Conservation (phyloP, 2,329 filamentous ascomycete species). For the Neofusicoccum sp. region DNA sequence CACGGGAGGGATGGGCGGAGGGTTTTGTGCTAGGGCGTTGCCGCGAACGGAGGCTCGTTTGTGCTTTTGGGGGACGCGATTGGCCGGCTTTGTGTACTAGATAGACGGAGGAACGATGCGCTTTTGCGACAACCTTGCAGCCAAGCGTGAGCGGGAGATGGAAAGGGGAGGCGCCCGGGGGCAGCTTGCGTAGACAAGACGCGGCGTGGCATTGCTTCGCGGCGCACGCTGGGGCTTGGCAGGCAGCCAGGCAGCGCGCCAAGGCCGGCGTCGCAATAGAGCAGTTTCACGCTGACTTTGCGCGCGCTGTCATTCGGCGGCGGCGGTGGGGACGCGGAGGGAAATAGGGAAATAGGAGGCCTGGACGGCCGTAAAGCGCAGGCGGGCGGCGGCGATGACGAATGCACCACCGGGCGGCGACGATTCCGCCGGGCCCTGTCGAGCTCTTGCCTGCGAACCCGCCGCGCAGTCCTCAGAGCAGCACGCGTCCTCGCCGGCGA, state of each 20-base stretch:
- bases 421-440: conserved; percentile 1
- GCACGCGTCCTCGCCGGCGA: not conserved
- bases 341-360: not conserved
- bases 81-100: not conserved
- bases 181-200: conserved; percentile 17
- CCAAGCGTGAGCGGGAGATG: not conserved
- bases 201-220: conserved; percentile 16
- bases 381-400: conserved; percentile 7
- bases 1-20: conserved; percentile 6
- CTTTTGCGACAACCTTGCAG: not conserved
- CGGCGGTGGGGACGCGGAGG: not conserved
- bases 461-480: not conserved
- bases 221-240: not conserved
- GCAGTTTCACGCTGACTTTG: conserved; percentile 11
- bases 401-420: conserved; percentile 11
- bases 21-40: conserved; percentile 9
- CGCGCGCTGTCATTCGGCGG: not conserved
- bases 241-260: not conserved
- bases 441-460: not conserved
- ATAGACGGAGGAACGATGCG: not conserved
- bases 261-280: conserved; percentile 8
- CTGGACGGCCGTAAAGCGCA: not conserved
- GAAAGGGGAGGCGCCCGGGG: not conserved
- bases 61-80: not conserved
- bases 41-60: not conserved